Conservation (phyloP, 768 basidiomycete species). For the Amanita jacksonii region DNA sequence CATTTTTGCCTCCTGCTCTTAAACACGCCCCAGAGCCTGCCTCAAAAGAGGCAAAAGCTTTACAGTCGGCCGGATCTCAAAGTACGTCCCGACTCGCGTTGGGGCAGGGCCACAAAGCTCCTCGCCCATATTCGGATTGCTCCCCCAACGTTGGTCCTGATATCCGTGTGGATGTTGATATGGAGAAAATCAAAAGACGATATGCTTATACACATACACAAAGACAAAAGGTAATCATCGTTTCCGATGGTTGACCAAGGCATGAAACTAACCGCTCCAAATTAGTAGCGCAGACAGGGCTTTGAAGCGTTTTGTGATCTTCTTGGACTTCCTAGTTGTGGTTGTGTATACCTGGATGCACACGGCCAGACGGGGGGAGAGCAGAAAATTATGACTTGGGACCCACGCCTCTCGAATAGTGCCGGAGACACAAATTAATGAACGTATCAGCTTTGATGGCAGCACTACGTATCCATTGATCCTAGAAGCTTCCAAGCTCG, state of each 20-base stretch:
- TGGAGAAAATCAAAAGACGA: constrained; percentile 1
- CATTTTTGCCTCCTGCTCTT: constrained; percentile 6
- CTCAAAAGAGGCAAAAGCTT: not conserved
- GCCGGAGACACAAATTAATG: too few species aligned
- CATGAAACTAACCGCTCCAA: not conserved
- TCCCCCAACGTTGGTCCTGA: not conserved
- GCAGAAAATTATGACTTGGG: constrained; percentile 2
- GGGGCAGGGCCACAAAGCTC: too few species aligned
- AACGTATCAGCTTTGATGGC: too few species aligned
- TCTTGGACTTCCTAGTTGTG: constrained; percentile 5
- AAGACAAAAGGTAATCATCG: constrained; percentile 1
- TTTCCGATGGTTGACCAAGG: not conserved
- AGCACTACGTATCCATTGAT: too few species aligned
- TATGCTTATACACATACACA: not conserved
- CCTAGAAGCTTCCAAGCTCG: too few species aligned
- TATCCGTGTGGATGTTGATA: not conserved
- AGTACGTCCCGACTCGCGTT: too few species aligned
- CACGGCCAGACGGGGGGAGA: not conserved
- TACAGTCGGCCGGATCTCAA: too few species aligned
- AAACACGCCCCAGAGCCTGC: not conserved
- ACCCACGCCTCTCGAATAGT: constrained; percentile 1
- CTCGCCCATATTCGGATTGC: too few species aligned
- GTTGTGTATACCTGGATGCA: constrained; percentile 2
- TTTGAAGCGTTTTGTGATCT: constrained; percentile 1
- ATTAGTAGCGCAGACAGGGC: constrained; percentile 4